Percentiles rank a stretch among this genome's conserved stretches.
These are phyloP conservation scores for Kwoniella mangroviensis DNA, from an alignment of 768 basidiomycete species.

Conservation along the genomic window DNA sequence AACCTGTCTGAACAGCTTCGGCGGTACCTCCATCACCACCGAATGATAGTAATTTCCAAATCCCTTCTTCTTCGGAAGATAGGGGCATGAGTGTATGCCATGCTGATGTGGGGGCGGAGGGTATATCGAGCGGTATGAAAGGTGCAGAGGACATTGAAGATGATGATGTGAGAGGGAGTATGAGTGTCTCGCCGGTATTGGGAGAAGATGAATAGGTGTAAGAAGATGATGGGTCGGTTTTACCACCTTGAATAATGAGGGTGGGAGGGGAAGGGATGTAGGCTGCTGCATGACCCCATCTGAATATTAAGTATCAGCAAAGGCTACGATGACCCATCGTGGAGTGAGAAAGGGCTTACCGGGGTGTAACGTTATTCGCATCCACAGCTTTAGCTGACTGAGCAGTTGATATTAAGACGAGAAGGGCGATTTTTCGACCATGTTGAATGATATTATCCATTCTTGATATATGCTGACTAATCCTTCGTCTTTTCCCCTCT, in stretches of 20 bases:
- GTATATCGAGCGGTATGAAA: conserved; percentile 67
- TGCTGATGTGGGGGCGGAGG: conserved; percentile 68
- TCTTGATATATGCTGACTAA: neutral
- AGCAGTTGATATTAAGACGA: conserved; percentile 2
- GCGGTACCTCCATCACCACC: conserved; percentile 73
- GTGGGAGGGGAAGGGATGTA: conserved; percentile 60
- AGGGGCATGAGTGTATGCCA: conserved; percentile 80
- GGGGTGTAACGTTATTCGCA: conserved; percentile 18
- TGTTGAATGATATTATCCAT: conserved; percentile 13
- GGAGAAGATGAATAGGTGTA: conserved; percentile 78
- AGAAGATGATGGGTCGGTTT: conserved; percentile 71
- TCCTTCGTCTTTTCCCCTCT: neutral
- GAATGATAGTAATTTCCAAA: conserved; percentile 65
- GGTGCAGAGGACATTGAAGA: conserved; percentile 71
- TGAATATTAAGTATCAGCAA: conserved; percentile 51
- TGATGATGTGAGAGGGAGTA: conserved; percentile 57
- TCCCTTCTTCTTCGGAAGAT: conserved; percentile 58
- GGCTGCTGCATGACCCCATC: conserved; percentile 82
- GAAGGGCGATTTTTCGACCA: neutral
- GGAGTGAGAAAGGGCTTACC: conserved; percentile 18
- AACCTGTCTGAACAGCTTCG: conserved; percentile 62
- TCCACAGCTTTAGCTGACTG: neutral
- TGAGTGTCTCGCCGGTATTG: conserved; percentile 71
- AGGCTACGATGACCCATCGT: too few species aligned
- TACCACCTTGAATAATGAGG: conserved; percentile 78